Evolutionary conservation across 768 basidiomycete genomes (phyloP).

Genomic region (Candolleomyces aberdarensis): DNA sequence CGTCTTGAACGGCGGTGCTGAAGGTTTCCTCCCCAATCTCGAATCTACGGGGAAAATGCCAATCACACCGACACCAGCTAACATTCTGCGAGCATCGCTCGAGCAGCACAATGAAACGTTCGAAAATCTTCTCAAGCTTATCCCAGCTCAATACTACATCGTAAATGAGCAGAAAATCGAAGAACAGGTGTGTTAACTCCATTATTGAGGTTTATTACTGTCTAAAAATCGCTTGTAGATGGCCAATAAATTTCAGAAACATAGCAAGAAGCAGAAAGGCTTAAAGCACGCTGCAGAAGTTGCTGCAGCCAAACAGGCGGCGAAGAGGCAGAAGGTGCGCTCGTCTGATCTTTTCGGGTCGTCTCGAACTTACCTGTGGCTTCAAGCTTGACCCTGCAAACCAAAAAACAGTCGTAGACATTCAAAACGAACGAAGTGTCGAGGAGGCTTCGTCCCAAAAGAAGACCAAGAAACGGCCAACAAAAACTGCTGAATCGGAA

Average conservation of each 20-base stretch:
- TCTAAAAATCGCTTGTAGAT: conserved; percentile 25
- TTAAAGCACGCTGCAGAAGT: conserved; percentile 88
- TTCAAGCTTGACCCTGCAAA: conserved; percentile 89
- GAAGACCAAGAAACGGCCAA: conserved; percentile 48
- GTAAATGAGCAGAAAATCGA: conserved; percentile 55
- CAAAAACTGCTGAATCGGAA: conserved; percentile 24
- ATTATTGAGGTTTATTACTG: not conserved
- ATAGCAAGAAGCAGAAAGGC: conserved; percentile 82
- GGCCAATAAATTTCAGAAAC: conserved; percentile 75
- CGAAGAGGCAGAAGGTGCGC: conserved; percentile 79
- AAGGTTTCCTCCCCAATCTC: too few relatives aligned
- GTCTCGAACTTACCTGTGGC: conserved; percentile 1
- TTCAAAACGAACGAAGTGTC: conserved; percentile 52
- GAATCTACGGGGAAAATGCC: not conserved
- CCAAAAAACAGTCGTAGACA: conserved; percentile 70
- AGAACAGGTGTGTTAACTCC: conserved; percentile 50
- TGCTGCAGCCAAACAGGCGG: conserved; percentile 68
- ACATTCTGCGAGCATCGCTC: conserved; percentile 56
- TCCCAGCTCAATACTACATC: conserved; percentile 89
- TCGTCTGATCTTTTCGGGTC: not conserved
- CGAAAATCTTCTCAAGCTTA: conserved; percentile 76
- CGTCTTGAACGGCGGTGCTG: not conserved
- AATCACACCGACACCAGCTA: conserved; percentile 47
- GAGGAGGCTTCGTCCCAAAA: conserved; percentile 18
- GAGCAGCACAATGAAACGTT: conserved; percentile 87